These are phyloP conservation scores for Diversispora epigaea DNA, from an alignment of 192 early-diverging fungal species.

Conservation along the genomic window DNA sequence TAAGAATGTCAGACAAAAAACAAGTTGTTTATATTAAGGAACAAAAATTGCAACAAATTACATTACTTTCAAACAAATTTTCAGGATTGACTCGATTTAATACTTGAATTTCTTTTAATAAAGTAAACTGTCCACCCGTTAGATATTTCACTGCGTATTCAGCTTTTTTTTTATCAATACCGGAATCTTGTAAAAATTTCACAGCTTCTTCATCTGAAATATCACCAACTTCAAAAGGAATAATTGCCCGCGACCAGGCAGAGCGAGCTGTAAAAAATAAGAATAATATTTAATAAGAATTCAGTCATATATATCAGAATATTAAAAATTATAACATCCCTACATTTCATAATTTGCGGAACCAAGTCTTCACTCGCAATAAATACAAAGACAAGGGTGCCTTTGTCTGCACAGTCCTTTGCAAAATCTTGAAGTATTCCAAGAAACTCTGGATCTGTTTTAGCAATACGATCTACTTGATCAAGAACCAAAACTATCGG, in stretches of 20 bases:
- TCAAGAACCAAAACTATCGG: too few species aligned
- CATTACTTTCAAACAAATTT: slow-evolving; percentile 24
- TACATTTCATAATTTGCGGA: slow-evolving; percentile 14
- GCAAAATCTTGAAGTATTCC: slow-evolving; percentile 30
- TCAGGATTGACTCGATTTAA: background rate
- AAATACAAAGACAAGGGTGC: slow-evolving; percentile 27
- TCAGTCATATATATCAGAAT: background rate
- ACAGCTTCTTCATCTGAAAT: slow-evolving; percentile 28
- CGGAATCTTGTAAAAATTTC: slow-evolving; percentile 19
- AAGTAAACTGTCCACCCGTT: slow-evolving; percentile 26
- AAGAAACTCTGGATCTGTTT: slow-evolving; percentile 18
- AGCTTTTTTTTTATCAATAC: slow-evolving; percentile 14
- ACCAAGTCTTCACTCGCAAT: slow-evolving; percentile 27
- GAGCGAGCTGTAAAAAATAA: slow-evolving; percentile 24
- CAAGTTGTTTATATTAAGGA: background rate
- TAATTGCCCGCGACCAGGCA: slow-evolving; percentile 27
- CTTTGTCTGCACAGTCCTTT: slow-evolving; percentile 22
- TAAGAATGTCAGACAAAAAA: slow-evolving; percentile 24
- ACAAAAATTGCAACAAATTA: slow-evolving; percentile 22
- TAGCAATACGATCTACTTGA: slow-evolving; percentile 25
- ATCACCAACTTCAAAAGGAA: background rate
- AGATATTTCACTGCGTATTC: slow-evolving; percentile 27
- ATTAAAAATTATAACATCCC: slow-evolving; percentile 26
- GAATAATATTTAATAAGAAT: slow-evolving; percentile 21
- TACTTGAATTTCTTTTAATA: background rate